Evolutionary conservation across 345 rosid genomes (phyloP).

Genomic region (Eucalyptus pauciflora): DNA sequence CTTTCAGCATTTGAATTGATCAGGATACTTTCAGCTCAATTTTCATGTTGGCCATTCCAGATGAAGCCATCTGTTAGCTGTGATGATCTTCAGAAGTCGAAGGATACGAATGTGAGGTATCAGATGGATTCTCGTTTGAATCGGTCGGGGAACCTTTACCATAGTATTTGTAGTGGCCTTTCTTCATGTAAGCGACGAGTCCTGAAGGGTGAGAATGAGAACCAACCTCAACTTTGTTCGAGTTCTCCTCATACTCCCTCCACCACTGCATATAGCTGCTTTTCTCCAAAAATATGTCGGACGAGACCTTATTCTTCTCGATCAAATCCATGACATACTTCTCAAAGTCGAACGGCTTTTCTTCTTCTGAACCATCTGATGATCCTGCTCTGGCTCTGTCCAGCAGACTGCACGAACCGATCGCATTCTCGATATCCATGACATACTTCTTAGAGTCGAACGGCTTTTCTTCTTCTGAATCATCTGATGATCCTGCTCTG

Average conservation of each 20-base stretch:
- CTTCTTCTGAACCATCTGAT: not conserved
- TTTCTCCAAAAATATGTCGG: not conserved
- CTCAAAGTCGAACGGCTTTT: not conserved
- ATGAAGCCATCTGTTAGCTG: not conserved
- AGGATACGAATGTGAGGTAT: not conserved
- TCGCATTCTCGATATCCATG: conserved; percentile 71
- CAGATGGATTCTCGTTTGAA: not conserved
- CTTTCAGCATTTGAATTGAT: no score
- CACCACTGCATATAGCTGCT: not conserved
- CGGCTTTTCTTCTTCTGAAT: not conserved
- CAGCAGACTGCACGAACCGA: conserved; percentile 4
- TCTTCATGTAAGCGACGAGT: conserved; percentile 18
- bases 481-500: not conserved
- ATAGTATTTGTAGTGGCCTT: not conserved
- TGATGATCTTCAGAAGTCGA: not conserved
- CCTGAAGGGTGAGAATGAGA: not conserved
- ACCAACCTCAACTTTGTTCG: not conserved
- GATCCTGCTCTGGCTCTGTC: not conserved
- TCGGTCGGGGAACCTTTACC: not conserved
- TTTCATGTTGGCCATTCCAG: not conserved
- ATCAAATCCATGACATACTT: not conserved
- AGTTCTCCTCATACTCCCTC: not conserved
- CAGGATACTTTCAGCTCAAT: not conserved
- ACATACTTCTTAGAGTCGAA: no score
- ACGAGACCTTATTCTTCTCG: not conserved